phyloP scores from a whole-genome alignment of 1,284 basidiomycete species.

The Tilletia walkeri region DNA sequence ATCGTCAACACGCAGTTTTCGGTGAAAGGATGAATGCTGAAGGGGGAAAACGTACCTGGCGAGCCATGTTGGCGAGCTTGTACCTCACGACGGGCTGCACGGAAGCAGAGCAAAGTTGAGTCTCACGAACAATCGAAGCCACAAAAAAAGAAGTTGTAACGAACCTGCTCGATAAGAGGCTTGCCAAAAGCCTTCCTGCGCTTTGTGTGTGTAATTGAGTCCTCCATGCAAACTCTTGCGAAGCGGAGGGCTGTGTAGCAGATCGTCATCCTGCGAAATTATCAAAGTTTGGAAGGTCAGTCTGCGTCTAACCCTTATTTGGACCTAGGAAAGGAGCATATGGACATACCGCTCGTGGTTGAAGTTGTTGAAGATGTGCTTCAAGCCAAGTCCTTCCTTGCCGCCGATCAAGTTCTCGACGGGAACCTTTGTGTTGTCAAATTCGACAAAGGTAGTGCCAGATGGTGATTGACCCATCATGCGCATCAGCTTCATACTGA shows the following conservation, averaged over 20 bases:
- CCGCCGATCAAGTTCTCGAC: conserved; percentile 54
- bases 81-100: conserved; percentile 41
- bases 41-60: conserved; percentile 23
- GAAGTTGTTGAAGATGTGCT: conserved; percentile 39
- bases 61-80: conserved; percentile 47
- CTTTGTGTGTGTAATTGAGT: conserved; percentile 35
- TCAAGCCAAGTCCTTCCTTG: conserved; percentile 42
- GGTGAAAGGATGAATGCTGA: too few species aligned
- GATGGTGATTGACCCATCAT: conserved; percentile 48
- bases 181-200: conserved; percentile 43
- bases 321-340: neutral
- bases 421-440: conserved; percentile 54
- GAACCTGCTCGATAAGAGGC: conserved; percentile 37
- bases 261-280: conserved; percentile 35
- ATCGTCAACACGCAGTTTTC: too few species aligned
- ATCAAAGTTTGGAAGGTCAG: neutral
- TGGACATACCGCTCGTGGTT: conserved; percentile 19
- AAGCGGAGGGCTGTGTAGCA: conserved; percentile 38
- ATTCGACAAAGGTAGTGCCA: conserved; percentile 55
- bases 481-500: conserved; percentile 49
- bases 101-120: neutral
- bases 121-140: neutral
- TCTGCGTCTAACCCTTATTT: neutral
- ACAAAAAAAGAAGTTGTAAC: neutral
- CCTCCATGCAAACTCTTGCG: conserved; percentile 39